These are phyloP conservation scores for Fragaria iinumae DNA, from an alignment of 306 rosid species.

Conservation along the genomic window DNA sequence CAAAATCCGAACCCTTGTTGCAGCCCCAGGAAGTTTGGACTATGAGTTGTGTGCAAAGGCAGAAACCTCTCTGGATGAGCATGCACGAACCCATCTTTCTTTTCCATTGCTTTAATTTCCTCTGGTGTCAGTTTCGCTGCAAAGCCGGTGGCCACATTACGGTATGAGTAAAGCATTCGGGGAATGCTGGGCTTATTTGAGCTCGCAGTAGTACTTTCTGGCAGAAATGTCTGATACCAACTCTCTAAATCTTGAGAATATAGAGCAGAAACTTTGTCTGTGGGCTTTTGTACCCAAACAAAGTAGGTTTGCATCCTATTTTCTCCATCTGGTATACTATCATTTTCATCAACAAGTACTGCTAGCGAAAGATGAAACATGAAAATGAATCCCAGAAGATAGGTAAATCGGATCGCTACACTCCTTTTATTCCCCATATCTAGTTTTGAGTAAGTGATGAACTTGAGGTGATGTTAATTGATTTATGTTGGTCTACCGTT, in stretches of 20 bases:
- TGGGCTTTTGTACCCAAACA: constrained; percentile 39
- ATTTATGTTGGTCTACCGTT: background rate
- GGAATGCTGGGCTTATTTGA: constrained; percentile 19
- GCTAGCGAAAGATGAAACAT: constrained; percentile 18
- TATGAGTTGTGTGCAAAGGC: constrained; percentile 52
- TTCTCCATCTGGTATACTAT: background rate
- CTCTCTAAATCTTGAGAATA: constrained; percentile 33
- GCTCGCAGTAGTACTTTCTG: constrained; percentile 28
- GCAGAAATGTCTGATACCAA: constrained; percentile 62
- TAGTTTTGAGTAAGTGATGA: background rate
- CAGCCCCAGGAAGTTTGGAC: constrained; percentile 56
- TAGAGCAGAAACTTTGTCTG: background rate
- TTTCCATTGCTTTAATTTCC: constrained; percentile 37
- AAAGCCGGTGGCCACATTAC: constrained; percentile 52
- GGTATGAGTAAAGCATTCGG: constrained; percentile 39
- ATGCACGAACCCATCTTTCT: constrained; percentile 47
- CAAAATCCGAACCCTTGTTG: constrained; percentile 40
- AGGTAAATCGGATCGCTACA: constrained; percentile 7
- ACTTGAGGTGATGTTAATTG: background rate
- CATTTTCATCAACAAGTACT: background rate
- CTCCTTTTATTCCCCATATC: constrained; percentile 30
- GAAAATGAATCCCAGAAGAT: constrained; percentile 32
- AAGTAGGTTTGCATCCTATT: constrained; percentile 40
- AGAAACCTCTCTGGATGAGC: constrained; percentile 38
- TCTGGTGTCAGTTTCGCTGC: constrained; percentile 55